These are phyloP conservation scores for Nemania abortiva DNA, from an alignment of 2,329 filamentous ascomycete species.

Conservation along the genomic window DNA sequence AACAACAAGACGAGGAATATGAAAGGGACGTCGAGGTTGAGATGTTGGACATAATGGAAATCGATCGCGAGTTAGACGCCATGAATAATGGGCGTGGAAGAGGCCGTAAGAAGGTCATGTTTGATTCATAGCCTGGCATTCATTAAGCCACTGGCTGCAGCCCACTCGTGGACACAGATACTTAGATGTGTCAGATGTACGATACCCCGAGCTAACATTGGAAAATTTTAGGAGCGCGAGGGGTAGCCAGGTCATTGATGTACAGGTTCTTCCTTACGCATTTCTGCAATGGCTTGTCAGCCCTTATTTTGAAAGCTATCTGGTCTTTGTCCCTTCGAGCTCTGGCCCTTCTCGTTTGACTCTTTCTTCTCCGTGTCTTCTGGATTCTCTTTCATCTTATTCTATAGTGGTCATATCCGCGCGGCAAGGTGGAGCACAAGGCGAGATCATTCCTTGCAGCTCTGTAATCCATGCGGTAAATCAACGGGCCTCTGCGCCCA, in stretches of 20 bases:
- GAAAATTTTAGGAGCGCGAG: constrained; percentile 27
- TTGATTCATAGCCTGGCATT: constrained; percentile 56
- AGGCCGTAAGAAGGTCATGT: constrained; percentile 65
- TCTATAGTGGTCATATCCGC: constrained; percentile 59
- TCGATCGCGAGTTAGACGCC: constrained; percentile 69
- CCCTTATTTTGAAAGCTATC: neutral
- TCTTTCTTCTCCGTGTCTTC: neutral
- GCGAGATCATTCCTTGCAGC: constrained; percentile 79
- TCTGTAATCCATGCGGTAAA: constrained; percentile 83
- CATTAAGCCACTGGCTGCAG: constrained; percentile 6
- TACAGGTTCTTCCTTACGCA: constrained; percentile 9
- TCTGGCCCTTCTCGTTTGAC: neutral
- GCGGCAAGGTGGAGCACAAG: constrained; percentile 82
- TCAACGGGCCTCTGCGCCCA: constrained; percentile 52
- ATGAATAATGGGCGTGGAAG: constrained; percentile 64
- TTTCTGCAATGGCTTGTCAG: neutral
- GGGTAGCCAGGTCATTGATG: constrained; percentile 14
- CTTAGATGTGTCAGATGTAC: constrained; percentile 30
- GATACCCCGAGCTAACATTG: constrained; percentile 40
- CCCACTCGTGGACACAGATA: constrained; percentile 1
- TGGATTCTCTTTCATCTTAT: constrained; percentile 20
- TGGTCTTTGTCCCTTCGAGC: neutral
- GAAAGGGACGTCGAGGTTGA: constrained; percentile 68
- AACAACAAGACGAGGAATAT: constrained; percentile 57
- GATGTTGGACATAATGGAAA: constrained; percentile 74